Percentiles rank a stretch among this genome's conserved stretches.
Evolutionary conservation across 2,329 filamentous ascomycete genomes (phyloP).

Genomic region (Venturia effusa): DNA sequence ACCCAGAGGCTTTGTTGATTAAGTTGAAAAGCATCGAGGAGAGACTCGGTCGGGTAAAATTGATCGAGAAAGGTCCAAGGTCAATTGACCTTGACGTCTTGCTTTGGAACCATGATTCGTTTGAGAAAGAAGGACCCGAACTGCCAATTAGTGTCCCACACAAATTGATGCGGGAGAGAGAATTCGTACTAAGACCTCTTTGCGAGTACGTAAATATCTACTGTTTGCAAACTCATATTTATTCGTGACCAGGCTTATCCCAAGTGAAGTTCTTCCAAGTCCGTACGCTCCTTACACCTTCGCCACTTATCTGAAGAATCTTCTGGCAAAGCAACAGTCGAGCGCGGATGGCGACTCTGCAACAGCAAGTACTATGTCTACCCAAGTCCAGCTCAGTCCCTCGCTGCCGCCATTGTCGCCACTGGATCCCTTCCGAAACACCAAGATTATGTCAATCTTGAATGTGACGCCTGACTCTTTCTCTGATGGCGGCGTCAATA

Average conservation of each 20-base stretch:
- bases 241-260: slow-evolving; percentile 8
- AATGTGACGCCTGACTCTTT: slow-evolving; percentile 96
- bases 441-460: slow-evolving; percentile 73
- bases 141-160: slow-evolving; percentile 55
- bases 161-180: slow-evolving; percentile 71
- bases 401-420: neutral
- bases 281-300: slow-evolving; percentile 10
- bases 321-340: slow-evolving; percentile 18
- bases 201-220: slow-evolving; percentile 50
- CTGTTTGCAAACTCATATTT: neutral
- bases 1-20: slow-evolving; percentile 66
- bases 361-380: slow-evolving; percentile 26
- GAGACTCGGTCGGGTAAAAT: slow-evolving; percentile 65
- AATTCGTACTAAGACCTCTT: slow-evolving; percentile 85
- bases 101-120: slow-evolving; percentile 58
- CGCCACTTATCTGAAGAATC: slow-evolving; percentile 39
- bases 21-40: slow-evolving; percentile 76
- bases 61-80: slow-evolving; percentile 85
- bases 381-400: slow-evolving; percentile 21
- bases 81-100: slow-evolving; percentile 93
- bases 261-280: neutral
- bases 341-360: slow-evolving; percentile 13
- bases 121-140: slow-evolving; percentile 63
- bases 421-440: neutral
- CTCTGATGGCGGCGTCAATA: slow-evolving; percentile 65